Percentiles rank a stretch among this genome's conserved stretches.
phyloP scores from a whole-genome alignment of 768 basidiomycete genomes.

The Chalciporus sphaerocephalus region DNA sequence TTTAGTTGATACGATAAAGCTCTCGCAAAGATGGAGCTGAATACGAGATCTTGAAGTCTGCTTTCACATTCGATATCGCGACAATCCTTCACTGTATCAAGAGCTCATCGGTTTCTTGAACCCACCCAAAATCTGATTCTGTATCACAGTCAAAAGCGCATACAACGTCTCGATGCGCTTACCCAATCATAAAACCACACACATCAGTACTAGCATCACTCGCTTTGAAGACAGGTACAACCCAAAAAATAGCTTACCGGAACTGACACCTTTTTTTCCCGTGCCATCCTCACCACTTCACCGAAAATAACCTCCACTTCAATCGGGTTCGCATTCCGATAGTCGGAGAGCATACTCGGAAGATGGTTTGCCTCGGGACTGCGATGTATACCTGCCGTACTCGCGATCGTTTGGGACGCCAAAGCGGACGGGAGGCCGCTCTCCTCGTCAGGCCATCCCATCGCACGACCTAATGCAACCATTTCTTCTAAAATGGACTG shows the following conservation, averaged over 20 bases:
- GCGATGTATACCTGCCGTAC: slow-evolving; percentile 37
- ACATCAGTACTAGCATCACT: no score
- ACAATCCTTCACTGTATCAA: not conserved
- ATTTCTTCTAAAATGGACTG: slow-evolving; percentile 45
- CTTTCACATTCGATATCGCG: not conserved
- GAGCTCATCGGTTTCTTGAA: slow-evolving; percentile 8
- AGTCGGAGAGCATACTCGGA: slow-evolving; percentile 62
- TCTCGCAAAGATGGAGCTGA: no score
- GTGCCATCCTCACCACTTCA: slow-evolving; percentile 35
- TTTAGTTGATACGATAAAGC: no score
- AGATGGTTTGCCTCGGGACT: slow-evolving; percentile 43
- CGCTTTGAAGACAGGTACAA: not conserved
- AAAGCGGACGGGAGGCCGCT: slow-evolving; percentile 46
- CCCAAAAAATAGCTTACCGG: slow-evolving; percentile 4
- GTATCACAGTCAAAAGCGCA: slow-evolving; percentile 52
- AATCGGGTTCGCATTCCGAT: slow-evolving; percentile 46
- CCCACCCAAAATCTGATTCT: slow-evolving; percentile 53
- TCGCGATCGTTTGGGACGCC: slow-evolving; percentile 36
- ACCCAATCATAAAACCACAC: not conserved
- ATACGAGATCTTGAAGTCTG: not conserved
- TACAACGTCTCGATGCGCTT: slow-evolving; percentile 65
- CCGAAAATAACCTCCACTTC: slow-evolving; percentile 68
- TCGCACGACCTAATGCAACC: slow-evolving; percentile 31
- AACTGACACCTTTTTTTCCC: slow-evolving; percentile 14
- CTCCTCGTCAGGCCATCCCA: slow-evolving; percentile 40